phyloP scores from a whole-genome alignment of 345 rosid species.

The Toxicodendron radicans region DNA sequence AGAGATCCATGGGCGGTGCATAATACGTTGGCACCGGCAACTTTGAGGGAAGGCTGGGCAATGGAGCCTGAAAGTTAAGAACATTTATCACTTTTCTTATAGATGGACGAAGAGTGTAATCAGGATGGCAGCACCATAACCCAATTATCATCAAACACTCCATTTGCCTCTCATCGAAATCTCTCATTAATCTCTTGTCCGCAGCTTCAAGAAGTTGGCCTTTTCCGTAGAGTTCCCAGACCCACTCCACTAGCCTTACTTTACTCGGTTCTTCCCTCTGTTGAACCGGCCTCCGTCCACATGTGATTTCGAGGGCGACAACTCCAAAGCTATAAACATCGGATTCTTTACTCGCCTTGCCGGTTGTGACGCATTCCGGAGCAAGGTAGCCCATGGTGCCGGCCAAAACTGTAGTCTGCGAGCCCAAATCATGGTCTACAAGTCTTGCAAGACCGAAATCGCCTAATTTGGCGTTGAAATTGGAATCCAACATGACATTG shows the following conservation, averaged over 20 bases:
- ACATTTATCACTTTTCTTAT: constrained; percentile 46
- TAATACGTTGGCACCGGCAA: constrained; percentile 50
- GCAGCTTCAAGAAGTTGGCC: constrained; percentile 31
- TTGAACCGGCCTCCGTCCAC: constrained; percentile 48
- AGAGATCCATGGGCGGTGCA: constrained; percentile 33
- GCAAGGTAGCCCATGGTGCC: constrained; percentile 46
- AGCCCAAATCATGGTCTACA: constrained; percentile 32
- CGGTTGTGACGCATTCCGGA: constrained; percentile 39
- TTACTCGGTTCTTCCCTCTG: constrained; percentile 27
- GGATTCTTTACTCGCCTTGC: constrained; percentile 45
- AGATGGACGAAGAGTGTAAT: constrained; percentile 41
- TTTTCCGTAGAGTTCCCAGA: constrained; percentile 47
- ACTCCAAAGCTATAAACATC: constrained; percentile 59
- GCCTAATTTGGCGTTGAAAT: constrained; percentile 49
- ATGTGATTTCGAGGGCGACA: constrained; percentile 42
- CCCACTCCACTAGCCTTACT: constrained; percentile 47
- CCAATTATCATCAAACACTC: constrained; percentile 47
- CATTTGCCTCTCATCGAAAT: constrained; percentile 32
- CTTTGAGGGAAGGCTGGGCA: constrained; percentile 48
- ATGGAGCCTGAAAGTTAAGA: constrained; percentile 42
- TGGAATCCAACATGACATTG: constrained; percentile 53
- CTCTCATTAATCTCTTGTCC: constrained; percentile 27
- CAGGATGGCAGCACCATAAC: constrained; percentile 59
- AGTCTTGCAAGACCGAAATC: constrained; percentile 52
- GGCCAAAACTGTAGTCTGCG: constrained; percentile 47